phyloP scores from a whole-genome alignment of 202 grass and related monocot species.

The Setaria viridis region DNA sequence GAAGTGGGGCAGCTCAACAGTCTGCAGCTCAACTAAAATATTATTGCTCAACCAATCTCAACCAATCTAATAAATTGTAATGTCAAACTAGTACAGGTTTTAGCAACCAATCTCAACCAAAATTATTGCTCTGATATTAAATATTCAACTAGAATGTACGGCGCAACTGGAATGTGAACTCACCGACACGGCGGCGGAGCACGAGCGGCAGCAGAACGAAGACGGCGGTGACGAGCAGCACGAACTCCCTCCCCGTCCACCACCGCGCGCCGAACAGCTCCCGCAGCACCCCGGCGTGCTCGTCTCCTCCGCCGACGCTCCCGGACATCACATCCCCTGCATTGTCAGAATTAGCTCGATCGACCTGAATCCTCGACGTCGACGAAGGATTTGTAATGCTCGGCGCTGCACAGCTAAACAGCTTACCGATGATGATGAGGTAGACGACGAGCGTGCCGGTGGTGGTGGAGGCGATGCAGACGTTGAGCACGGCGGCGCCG shows the following conservation, averaged over 20 bases:
- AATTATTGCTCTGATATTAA: neutral
- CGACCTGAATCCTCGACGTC: neutral
- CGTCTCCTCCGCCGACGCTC: slow-evolving; percentile 51
- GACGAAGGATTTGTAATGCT: neutral
- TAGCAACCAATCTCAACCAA: no score
- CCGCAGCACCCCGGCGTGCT: slow-evolving; percentile 72
- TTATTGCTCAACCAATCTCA: neutral
- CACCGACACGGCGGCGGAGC: slow-evolving; percentile 80
- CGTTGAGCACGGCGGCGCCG: slow-evolving; percentile 63
- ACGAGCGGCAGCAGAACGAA: slow-evolving; percentile 77
- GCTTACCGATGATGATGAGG: slow-evolving; percentile 92
- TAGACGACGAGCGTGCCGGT: slow-evolving; percentile 79
- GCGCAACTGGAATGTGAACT: slow-evolving; percentile 17
- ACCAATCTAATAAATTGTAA: neutral
- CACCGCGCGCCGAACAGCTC: slow-evolving; percentile 84
- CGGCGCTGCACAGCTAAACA: neutral
- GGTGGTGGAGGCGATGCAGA: slow-evolving; percentile 69
- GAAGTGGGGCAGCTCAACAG: neutral
- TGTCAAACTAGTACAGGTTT: no score
- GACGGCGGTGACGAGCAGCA: slow-evolving; percentile 59
- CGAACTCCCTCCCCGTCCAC: slow-evolving; percentile 76
- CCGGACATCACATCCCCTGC: slow-evolving; percentile 90
- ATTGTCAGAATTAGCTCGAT: neutral
- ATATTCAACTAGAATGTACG: neutral
- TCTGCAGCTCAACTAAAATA: neutral